Evolutionary conservation across 108 stramenopile genomes (phyloP).

Genomic region (Pelagomonas calceolata): DNA sequence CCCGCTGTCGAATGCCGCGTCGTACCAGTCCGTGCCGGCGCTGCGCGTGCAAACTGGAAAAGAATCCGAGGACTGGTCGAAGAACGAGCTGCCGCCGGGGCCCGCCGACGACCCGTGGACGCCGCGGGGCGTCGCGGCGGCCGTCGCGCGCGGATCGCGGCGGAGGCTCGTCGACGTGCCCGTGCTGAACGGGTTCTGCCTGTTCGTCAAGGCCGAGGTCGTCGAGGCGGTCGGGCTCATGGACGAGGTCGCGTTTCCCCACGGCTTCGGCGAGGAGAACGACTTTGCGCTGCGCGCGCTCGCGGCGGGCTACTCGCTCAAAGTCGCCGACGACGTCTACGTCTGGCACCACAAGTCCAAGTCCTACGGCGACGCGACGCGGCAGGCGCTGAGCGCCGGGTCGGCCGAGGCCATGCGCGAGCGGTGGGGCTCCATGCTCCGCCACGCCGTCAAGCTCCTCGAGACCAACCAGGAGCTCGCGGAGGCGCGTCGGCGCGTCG

Average conservation of each 20-base stretch:
- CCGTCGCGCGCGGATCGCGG: not conserved
- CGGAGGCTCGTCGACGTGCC: not conserved
- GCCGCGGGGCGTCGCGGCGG: not conserved
- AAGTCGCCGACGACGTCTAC: not conserved
- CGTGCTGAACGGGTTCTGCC: not conserved
- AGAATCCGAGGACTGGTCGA: not conserved
- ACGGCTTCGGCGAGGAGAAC: not conserved
- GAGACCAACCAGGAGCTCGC: not conserved
- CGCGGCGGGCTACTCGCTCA: not conserved
- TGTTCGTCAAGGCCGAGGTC: not conserved
- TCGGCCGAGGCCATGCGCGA: not conserved
- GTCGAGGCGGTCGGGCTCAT: not conserved
- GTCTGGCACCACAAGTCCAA: not conserved
- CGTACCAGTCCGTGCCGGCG: not conserved
- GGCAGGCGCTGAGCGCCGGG: not conserved
- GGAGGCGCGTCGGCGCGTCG: not conserved
- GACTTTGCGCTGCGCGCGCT: not conserved
- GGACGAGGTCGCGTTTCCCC: not conserved
- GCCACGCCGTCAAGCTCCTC: not conserved
- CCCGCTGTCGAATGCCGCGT: not conserved
- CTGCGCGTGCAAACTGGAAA: not conserved
- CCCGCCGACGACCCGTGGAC: not conserved
- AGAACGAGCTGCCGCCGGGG: not conserved
- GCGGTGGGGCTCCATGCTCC: not conserved
- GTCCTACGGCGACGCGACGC: not conserved